Evolutionary conservation across 345 rosid species (phyloP).

Genomic region (Punica granatum): DNA sequence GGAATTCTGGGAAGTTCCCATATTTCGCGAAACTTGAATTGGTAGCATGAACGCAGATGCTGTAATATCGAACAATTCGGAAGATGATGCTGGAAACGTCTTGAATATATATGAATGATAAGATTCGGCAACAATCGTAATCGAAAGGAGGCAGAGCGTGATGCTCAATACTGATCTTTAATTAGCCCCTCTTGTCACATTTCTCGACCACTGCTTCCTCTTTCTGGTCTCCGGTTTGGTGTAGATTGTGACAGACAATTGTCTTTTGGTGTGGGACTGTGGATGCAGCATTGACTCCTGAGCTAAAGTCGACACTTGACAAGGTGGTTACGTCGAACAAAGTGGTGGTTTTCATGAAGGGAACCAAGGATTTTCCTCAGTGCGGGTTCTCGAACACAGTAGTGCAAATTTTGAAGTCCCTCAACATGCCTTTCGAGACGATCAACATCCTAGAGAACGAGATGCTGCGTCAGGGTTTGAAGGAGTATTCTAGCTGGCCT

Average conservation of each 20-base stretch:
- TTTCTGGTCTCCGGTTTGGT: background rate
- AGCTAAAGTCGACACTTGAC: slow-evolving; percentile 64
- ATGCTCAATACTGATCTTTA: background rate
- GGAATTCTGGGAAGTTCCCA: background rate
- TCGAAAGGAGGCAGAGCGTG: background rate
- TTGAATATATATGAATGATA: background rate
- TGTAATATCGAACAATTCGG: background rate
- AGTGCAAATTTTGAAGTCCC: slow-evolving; percentile 68
- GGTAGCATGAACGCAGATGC: background rate
- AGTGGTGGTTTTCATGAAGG: slow-evolving; percentile 86
- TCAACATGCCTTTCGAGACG: slow-evolving; percentile 68
- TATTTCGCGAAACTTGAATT: no score
- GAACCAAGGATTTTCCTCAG: slow-evolving; percentile 80
- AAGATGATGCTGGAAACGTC: background rate
- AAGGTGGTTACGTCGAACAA: slow-evolving; percentile 63
- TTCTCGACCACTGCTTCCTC: background rate
- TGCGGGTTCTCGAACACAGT: slow-evolving; percentile 95
- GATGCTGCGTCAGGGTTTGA: slow-evolving; percentile 72
- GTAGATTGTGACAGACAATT: background rate
- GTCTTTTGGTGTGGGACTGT: background rate
- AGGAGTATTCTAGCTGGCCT: slow-evolving; percentile 94
- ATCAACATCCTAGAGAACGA: slow-evolving; percentile 81
- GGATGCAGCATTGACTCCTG: slow-evolving; percentile 51
- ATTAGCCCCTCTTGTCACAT: background rate
- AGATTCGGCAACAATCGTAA: background rate